Evolutionary conservation across 768 basidiomycete species (phyloP), one percentile per base, ranked within the genome.

Genomic region (Candolleomyces eurysporus): DNA sequence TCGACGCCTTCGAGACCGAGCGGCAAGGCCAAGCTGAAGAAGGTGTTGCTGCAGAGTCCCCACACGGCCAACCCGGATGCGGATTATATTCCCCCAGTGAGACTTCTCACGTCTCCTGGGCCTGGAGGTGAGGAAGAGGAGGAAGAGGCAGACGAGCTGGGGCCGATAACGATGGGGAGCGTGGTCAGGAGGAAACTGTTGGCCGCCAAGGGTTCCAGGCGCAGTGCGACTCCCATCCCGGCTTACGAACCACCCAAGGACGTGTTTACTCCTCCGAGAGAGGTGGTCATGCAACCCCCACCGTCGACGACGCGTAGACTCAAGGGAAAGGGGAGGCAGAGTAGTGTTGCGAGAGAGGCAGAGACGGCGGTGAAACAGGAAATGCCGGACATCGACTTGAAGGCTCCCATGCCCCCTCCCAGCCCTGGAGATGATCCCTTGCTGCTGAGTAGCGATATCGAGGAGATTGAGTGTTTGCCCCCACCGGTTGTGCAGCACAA

Each of bases 401-500:
- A 70, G 52, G 77, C 68, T 14, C 86, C 86, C 4, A 79, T 85
- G 66, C 85, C 88, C 8, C 91, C 91, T 0, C 78, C 89, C 0
- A 90, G 88, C 59, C 91, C 91, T 2, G 83, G 83, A 0, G 91
- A 92, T 40, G 91, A 92, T 66, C 91, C 91, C 0, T 70, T 92
- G 0, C 74, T 92, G 2, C 76, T 92, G 32, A 80, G 79, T 50
- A 84, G 79, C 4, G 52, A 39, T 31, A 39, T 39, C 30, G 52
- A 53, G 32, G 52, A 53, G 52, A 39, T 31, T 16, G 30, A 53
- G 52, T 9, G 26, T 16, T 21, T 19, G 36, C 36, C 31, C 32
- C 52, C 16, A 17, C 14, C 21, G 52, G 5, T 16, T 3, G 30
- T 54, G 14, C 36, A 54, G 32, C 19, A 32, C 30, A 56, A n/a